Conservation (phyloP, 176 grass and related monocot species). For the Juncus effusus region DNA sequence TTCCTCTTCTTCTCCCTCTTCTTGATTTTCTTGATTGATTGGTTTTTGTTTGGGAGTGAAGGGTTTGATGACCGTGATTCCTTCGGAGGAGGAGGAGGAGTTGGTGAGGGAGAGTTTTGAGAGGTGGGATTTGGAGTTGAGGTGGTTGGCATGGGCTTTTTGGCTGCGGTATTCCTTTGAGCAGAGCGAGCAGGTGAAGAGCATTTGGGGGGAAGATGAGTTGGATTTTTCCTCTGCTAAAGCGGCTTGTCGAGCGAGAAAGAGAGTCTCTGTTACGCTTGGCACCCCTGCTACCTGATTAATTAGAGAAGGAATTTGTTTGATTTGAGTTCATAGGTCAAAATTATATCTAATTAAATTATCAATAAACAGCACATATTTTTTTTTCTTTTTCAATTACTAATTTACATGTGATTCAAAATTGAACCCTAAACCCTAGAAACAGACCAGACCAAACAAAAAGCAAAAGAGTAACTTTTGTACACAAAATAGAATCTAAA, state of each 20-base stretch:
- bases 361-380: no score
- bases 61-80: conserved; percentile 67
- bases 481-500: background rate
- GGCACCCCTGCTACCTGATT: conserved; percentile 81
- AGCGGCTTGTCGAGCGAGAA: conserved; percentile 67
- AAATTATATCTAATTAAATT: no score
- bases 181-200: conserved; percentile 84
- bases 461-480: background rate
- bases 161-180: conserved; percentile 84
- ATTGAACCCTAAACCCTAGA: conserved; percentile 23
- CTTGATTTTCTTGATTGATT: conserved; percentile 36
- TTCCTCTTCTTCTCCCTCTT: conserved; percentile 53
- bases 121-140: conserved; percentile 65
- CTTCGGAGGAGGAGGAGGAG: conserved; percentile 52
- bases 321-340: no score
- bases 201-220: conserved; percentile 49
- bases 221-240: conserved; percentile 58
- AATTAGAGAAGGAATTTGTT: no score
- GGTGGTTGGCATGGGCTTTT: conserved; percentile 79
- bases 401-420: no score
- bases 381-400: no score
- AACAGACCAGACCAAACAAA: background rate
- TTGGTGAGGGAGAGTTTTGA: conserved; percentile 62
- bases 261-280: conserved; percentile 79
- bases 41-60: conserved; percentile 41